Evolutionary conservation across 768 basidiomycete species (phyloP), one percentile per base, ranked within the genome.

Genomic region (Amanita rimosa): DNA sequence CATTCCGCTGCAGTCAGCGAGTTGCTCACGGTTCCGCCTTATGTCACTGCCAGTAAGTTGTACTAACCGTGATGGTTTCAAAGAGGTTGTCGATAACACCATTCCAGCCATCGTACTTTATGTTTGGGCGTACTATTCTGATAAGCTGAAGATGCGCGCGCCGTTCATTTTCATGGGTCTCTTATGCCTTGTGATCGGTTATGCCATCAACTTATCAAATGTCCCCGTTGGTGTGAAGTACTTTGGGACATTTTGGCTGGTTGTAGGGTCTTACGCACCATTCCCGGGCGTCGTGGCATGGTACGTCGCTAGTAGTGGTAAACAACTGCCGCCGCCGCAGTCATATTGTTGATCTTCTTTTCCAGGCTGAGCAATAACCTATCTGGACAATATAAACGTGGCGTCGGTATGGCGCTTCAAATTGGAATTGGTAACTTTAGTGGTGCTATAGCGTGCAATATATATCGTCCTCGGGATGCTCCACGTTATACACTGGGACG

Each of bases 221-320:
- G 14, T 26, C 3, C 11, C 13, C 0, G 56, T 58, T 38, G 77
- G 79, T 0, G 76, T 66, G 24, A 85, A 85, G 61, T 86, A 85
- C 60, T 81, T 84, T 53, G 84, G 82, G 1, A 83, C 78, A 0
- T 87, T 81, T 68, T 74, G 85, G 48, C 71, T 74, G 21, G 81
- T 85, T 7, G 67, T 69, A 0, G 85, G 85, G 14, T 70, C 70
- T 34, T 85, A 81, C 53, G 71, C 78, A 1, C 64, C 70, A 0
- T 71, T 80, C 54, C 81, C 85, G 11, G 81, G 77, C 8, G 59
- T 80, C 1, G 65, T 82, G 10, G 69, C 78, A 19, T 86, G 83
- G 83, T 81, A 39, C 13, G 66, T 36, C 8, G 17, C n/a, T 14
- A 31, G 4, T 11, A 2, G 16, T 42, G 29, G 22, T 24, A 24